Base-by-base conservation (phyloP, 805 yeast species). In the Yarrowia porcina region DNA sequence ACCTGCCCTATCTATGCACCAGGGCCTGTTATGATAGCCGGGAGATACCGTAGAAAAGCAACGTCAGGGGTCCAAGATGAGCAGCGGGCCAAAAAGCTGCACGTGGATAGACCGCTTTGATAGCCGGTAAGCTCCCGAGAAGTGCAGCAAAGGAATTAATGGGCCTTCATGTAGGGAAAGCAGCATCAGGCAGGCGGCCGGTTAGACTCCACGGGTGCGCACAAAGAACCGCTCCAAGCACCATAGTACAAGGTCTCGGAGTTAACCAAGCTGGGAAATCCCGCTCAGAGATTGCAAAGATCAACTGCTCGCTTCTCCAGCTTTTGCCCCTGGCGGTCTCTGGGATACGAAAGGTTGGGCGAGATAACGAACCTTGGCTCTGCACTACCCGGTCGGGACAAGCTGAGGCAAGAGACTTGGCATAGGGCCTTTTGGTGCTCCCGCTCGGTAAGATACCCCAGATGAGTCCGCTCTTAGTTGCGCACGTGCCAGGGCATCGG, bases 31-130 rank as follows among this genome's bases (percentile, higher is more conserved):
- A 44, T 28, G 33, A 42, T 42, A 23, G n/a, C 18, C 12, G 6
- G 11, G 12, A 21, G 25, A 39, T 21, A 17, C n/a, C 17, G 15
- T 15, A 7, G 42, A 38, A 15, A 20, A 18, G 15, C 23, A 5
- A n/a, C 4, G 4, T 25, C 28, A 25, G 28, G 28, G 28, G 28
- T 5, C 8, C 8, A 25, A 8, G 28, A 5, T 4, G 8, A 25
- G 8, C 8, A 25, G 8, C 8, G 28, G 27, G n/a, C n/a, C n/a
- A n/a, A n/a, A 33, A n/a, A n/a, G 27, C 25, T 28, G 23, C 50
- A 45, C 36, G 52, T 30, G 36, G 52, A 30, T 45, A 44, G 35
- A 12, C 33, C 35, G 50, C 50, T 44, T 38, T 27, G 50, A 44
- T 11, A 44, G n/a, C 21, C 36, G 27, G 35, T 45, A 45, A 45